These are phyloP conservation scores for Batrachochytrium dendrobatidis DNA, from an alignment of 371 early-diverging fungal genomes.

Conservation along the genomic window DNA sequence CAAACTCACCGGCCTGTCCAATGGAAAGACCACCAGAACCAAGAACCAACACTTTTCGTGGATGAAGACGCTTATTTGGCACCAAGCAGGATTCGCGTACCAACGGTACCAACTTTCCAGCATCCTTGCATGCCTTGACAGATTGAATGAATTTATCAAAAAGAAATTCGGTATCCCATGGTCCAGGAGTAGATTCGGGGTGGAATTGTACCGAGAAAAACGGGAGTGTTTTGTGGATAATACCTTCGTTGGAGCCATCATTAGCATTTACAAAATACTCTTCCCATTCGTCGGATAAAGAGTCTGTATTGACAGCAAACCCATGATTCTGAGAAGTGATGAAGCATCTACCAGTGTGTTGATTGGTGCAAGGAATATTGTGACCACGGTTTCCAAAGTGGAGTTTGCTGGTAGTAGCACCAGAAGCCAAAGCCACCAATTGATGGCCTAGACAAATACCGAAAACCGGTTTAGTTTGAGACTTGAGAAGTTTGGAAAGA, in stretches of 20 bases:
- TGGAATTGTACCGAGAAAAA: slow-evolving; percentile 97
- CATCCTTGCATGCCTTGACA: slow-evolving; percentile 60
- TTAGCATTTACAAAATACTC: slow-evolving; percentile 96
- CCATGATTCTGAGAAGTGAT: slow-evolving; percentile 96
- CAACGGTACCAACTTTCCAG: slow-evolving; percentile 66
- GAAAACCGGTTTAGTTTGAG: slow-evolving; percentile 83
- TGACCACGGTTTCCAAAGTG: slow-evolving; percentile 98
- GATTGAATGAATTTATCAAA: slow-evolving; percentile 86
- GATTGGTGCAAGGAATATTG: slow-evolving; percentile 95
- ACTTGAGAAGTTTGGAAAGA: slow-evolving; percentile 55
- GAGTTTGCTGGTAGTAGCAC: slow-evolving; percentile 89
- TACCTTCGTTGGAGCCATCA: slow-evolving; percentile 96
- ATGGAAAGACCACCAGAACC: slow-evolving; percentile 95
- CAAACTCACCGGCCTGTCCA: slow-evolving; percentile 98
- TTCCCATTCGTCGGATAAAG: slow-evolving; percentile 69
- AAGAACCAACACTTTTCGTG: slow-evolving; percentile 82
- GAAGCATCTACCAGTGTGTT: slow-evolving; percentile 91
- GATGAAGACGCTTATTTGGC: slow-evolving; percentile 20
- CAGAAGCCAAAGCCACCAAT: slow-evolving; percentile 85
- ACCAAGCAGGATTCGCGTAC: slow-evolving; percentile 20
- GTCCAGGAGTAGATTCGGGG: slow-evolving; percentile 96
- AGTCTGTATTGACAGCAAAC: slow-evolving; percentile 81
- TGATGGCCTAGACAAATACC: slow-evolving; percentile 98
- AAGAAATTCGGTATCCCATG: slow-evolving; percentile 91
- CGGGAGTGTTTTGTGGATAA: slow-evolving; percentile 78